phyloP scores from a whole-genome alignment of 768 basidiomycete genomes.

The Candolleomyces eurysporus region DNA sequence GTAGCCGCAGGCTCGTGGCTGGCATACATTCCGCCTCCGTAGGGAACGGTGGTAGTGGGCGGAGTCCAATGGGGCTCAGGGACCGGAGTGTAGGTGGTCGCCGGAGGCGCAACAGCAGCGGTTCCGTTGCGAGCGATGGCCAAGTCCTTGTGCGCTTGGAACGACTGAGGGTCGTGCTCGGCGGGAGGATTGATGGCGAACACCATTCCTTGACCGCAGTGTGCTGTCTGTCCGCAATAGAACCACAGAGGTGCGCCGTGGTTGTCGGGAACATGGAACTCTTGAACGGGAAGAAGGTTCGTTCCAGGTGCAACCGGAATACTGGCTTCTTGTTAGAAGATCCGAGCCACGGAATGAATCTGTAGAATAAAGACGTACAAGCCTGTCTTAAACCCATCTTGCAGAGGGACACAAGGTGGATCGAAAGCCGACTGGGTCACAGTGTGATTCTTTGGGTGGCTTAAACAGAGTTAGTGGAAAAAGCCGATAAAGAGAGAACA shows the following conservation, averaged over 20 bases:
- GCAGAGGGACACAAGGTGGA: slow-evolving; percentile 28
- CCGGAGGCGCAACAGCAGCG: too few relatives aligned
- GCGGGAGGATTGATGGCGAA: slow-evolving; percentile 61
- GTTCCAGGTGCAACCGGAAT: slow-evolving; percentile 41
- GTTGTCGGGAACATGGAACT: slow-evolving; percentile 36
- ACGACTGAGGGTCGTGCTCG: slow-evolving; percentile 34
- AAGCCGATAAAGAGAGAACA: neutral
- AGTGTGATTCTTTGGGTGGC: slow-evolving; percentile 48
- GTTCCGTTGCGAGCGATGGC: too few relatives aligned
- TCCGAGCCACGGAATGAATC: neutral
- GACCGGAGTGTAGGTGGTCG: too few relatives aligned
- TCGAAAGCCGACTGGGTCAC: slow-evolving; percentile 47
- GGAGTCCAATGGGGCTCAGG: too few relatives aligned
- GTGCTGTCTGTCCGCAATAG: slow-evolving; percentile 50
- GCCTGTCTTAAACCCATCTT: slow-evolving; percentile 30
- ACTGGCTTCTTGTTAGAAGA: slow-evolving; percentile 21
- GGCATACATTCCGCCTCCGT: too few relatives aligned
- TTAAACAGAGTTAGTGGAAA: slow-evolving; percentile 11
- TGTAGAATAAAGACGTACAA: slow-evolving; percentile 29
- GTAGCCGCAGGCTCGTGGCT: too few relatives aligned
- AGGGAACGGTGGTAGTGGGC: too few relatives aligned
- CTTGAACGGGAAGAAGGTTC: slow-evolving; percentile 34
- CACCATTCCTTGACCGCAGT: slow-evolving; percentile 60
- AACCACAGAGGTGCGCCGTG: slow-evolving; percentile 50
- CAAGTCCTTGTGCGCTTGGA: slow-evolving; percentile 18